These are phyloP conservation scores for Kurtzmaniella natalensis DNA, from an alignment of 1,139 yeast genomes.

Conservation along the genomic window DNA sequence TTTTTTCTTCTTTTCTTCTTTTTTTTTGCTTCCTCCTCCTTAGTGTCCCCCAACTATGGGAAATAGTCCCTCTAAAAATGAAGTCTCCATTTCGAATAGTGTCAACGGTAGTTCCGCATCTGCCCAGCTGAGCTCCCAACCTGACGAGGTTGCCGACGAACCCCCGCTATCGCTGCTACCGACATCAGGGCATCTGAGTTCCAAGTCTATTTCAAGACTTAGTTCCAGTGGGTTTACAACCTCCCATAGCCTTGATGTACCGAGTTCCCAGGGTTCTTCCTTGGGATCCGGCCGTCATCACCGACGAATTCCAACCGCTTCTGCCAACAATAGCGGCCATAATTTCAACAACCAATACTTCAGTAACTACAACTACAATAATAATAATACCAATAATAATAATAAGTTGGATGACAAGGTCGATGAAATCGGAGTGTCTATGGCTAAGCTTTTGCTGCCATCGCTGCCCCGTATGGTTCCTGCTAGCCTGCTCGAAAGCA, in stretches of 20 bases:
- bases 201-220: conserved; percentile 9
- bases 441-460: conserved; percentile 35
- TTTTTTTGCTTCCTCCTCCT: background rate
- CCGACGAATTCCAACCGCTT: too few species aligned
- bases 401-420: conserved; percentile 6
- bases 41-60: conserved; percentile 39
- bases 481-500: conserved; percentile 1
- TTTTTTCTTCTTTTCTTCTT: too few species aligned
- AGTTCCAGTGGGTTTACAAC: conserved; percentile 1
- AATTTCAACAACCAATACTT: too few species aligned
- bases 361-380: conserved; percentile 12
- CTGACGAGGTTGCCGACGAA: conserved; percentile 40
- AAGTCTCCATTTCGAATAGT: conserved; percentile 15
- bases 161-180: conserved; percentile 41
- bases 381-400: conserved; percentile 7
- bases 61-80: conserved; percentile 57
- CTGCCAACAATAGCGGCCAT: too few species aligned
- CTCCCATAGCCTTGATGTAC: too few species aligned
- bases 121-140: conserved; percentile 1
- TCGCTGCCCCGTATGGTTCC: background rate
- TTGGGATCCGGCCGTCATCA: too few species aligned
- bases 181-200: conserved; percentile 6
- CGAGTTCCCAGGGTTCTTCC: too few species aligned
- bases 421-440: conserved; percentile 38
- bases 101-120: conserved; percentile 1